Evolutionary conservation across 257 asterid species (phyloP).

Genomic region (Gentiana straminea): DNA sequence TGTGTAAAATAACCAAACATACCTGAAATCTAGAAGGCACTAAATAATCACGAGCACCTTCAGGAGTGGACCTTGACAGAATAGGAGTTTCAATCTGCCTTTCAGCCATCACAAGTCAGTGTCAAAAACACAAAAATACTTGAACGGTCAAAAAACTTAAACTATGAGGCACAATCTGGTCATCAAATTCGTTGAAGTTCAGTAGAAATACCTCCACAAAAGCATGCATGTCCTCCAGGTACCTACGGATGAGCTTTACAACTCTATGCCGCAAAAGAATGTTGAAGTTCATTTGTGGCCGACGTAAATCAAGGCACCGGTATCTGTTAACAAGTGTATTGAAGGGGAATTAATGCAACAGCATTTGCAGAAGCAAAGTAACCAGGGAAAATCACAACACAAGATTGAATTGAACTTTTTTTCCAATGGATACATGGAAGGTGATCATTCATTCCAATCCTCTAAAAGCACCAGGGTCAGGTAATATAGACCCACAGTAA

Average conservation of each 20-base stretch:
- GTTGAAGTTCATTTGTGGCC: slow-evolving; percentile 66
- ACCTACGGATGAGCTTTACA: slow-evolving; percentile 78
- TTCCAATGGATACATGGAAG: not conserved
- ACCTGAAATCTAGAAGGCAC: slow-evolving; percentile 99
- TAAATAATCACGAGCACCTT: slow-evolving; percentile 98
- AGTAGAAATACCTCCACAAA: slow-evolving; percentile 81
- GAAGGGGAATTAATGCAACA: slow-evolving; percentile 9
- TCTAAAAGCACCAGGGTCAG: not conserved
- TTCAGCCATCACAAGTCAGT: slow-evolving; percentile 59
- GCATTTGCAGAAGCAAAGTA: not conserved
- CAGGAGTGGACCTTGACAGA: slow-evolving; percentile 97
- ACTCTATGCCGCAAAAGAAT: slow-evolving; percentile 82
- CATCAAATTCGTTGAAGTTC: not conserved
- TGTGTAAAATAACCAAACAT: slow-evolving; percentile 6
- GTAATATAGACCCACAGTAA: no score
- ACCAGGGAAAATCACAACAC: not conserved
- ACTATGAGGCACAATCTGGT: not conserved
- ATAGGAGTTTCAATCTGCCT: slow-evolving; percentile 99
- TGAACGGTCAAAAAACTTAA: slow-evolving; percentile 8
- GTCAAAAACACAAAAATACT: slow-evolving; percentile 39
- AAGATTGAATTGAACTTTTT: not conserved
- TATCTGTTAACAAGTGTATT: slow-evolving; percentile 34
- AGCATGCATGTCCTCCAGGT: slow-evolving; percentile 78
- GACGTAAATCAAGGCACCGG: slow-evolving; percentile 92
- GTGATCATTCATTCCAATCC: not conserved